Conservation (phyloP, 805 yeast species). For the Hanseniaspora hatyaiensis region DNA sequence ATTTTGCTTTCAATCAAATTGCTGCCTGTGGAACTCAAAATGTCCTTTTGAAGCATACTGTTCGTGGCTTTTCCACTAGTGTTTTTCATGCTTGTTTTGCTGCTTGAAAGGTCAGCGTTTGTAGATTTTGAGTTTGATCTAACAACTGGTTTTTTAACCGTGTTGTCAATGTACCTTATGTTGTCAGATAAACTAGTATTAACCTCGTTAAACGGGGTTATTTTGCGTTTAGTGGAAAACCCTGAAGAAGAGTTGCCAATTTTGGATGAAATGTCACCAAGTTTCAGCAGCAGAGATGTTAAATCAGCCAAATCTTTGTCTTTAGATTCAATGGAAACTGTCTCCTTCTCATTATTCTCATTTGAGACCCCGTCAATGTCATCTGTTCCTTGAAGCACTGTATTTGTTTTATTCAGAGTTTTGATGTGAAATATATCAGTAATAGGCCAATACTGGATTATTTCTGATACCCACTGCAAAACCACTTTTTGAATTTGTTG, state of each 20-base stretch:
- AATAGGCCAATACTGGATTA: conserved; percentile 37
- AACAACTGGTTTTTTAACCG: conserved; percentile 1
- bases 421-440: conserved; percentile 22
- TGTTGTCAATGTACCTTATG: conserved; percentile 12
- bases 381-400: too few relatives aligned
- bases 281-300: background rate
- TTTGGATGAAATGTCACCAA: background rate
- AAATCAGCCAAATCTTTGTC: conserved; percentile 11
- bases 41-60: background rate
- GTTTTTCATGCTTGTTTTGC: background rate
- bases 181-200: background rate
- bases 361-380: too few relatives aligned
- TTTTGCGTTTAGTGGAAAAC: background rate
- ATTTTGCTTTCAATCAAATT: conserved; percentile 1
- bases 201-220: background rate
- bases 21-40: background rate
- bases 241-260: background rate
- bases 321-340: conserved; percentile 9
- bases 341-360: too few relatives aligned
- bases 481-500: conserved; percentile 69
- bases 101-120: too few relatives aligned
- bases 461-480: conserved; percentile 67
- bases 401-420: background rate
- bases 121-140: too few relatives aligned
- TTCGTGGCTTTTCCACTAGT: background rate